phyloP scores from a whole-genome alignment of 2,329 filamentous ascomycete species.

The Periconia sp. region DNA sequence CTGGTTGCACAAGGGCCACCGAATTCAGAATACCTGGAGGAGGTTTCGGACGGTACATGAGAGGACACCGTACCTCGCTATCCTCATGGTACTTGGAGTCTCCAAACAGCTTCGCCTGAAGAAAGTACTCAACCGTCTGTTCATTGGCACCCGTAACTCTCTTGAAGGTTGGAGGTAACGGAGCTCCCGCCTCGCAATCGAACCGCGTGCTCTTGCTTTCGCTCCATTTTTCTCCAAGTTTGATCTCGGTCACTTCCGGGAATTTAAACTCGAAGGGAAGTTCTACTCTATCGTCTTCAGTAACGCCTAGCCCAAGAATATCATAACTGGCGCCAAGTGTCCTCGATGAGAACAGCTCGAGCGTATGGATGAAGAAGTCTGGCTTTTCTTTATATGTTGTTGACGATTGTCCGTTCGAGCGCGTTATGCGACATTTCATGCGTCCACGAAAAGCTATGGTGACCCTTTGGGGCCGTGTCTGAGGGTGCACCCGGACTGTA shows the following conservation, averaged over 20 bases:
- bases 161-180: slow-evolving; percentile 26
- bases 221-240: slow-evolving; percentile 17
- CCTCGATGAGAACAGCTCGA: slow-evolving; percentile 26
- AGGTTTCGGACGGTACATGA: slow-evolving; percentile 21
- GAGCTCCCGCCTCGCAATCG: slow-evolving; percentile 16
- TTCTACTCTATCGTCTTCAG: slow-evolving; percentile 26
- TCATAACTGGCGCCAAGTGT: slow-evolving; percentile 26
- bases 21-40: slow-evolving; percentile 14
- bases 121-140: slow-evolving; percentile 10
- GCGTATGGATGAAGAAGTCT: slow-evolving; percentile 22
- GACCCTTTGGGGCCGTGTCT: slow-evolving; percentile 21
- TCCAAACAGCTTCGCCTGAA: slow-evolving; percentile 9
- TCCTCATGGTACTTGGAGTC: slow-evolving; percentile 8
- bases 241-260: slow-evolving; percentile 20
- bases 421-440: slow-evolving; percentile 4
- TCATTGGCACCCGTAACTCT: not conserved
- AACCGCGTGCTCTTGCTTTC: slow-evolving; percentile 19
- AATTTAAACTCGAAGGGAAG: slow-evolving; percentile 35
- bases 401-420: not conserved
- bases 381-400: slow-evolving; percentile 15
- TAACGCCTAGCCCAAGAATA: slow-evolving; percentile 24
- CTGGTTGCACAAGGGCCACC: not conserved
- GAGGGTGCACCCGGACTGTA: slow-evolving; percentile 24
- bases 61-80: slow-evolving; percentile 23
- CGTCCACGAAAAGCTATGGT: slow-evolving; percentile 12